Base-by-base conservation (phyloP, 306 rosid genomes). In the Prunus mira region DNA sequence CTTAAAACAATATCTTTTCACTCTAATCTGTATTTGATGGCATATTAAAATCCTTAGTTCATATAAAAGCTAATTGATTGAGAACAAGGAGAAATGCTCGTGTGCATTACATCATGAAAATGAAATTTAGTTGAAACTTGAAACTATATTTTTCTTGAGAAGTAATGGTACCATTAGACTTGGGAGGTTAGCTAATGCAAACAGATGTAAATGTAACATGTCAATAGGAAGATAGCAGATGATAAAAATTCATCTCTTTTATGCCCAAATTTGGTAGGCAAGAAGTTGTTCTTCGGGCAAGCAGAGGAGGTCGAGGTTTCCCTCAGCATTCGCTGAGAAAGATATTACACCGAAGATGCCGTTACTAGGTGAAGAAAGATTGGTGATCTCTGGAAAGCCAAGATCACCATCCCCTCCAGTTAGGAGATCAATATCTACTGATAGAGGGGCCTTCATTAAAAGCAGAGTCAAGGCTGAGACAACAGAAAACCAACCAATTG, bases 211-310 rank as follows among this genome's bases (percentile, higher is more conserved):
- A 51, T 17, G 14, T 38, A 65, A 19, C 30, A 67, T 19, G 18
- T 19, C 20, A 32, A 38, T 32, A 19, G 15, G 9, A 11, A 5
- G 17, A 2, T 65, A 34, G 64, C 65, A 54, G 18, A 50, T 51
- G 41, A 34, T 8, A 75, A 30, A 13, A 45, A 2, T 65, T 47
- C 32, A 7, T 32, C 34, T 55, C 43, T 72, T 10, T 72, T 9
- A 8, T 67, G 56, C 20, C 12, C 27, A 61, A 45, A 45, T 60
- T 56, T 14, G 28, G 24, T 43, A 94, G 98, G 90, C 93, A 57
- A 88, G 89, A 89, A 95, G 89, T 67, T 89, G 92, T 81, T 95
- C 98, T 71, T 92, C 96, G 0, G 96, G 96, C 55, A 92, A 95
- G 89, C 97, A 88, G 34, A 87, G 94, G 75, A 88, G 98, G 82